phyloP scores from a whole-genome alignment of 108 stramenopile genomes.

The Schizochytrium sp. region DNA sequence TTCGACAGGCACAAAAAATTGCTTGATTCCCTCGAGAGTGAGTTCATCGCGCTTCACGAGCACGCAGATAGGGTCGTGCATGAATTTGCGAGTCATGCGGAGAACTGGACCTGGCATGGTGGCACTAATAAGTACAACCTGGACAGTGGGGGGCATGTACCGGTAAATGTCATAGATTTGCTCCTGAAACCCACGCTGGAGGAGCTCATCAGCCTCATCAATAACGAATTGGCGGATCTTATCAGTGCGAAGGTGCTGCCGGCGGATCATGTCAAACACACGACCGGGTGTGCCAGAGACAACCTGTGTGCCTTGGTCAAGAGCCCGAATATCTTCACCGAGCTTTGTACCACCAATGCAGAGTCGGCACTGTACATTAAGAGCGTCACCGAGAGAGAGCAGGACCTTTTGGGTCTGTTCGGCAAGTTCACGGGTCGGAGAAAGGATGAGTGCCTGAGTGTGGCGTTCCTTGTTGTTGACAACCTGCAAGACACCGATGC shows the following conservation, averaged over 20 bases:
- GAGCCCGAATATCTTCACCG: slow-evolving; percentile 89
- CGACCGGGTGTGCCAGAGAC: slow-evolving; percentile 98
- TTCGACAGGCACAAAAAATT: slow-evolving; percentile 97
- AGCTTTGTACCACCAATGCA: slow-evolving; percentile 97
- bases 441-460: slow-evolving; percentile 91
- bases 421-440: slow-evolving; percentile 96
- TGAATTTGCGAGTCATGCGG: slow-evolving; percentile 97
- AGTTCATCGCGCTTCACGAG: slow-evolving; percentile 98
- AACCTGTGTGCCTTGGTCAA: slow-evolving; percentile 91
- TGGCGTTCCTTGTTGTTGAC: slow-evolving; percentile 83
- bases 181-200: slow-evolving; percentile 96
- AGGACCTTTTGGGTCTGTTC: slow-evolving; percentile 96
- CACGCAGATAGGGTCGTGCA: slow-evolving; percentile 95
- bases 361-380: slow-evolving; percentile 95
- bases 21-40: slow-evolving; percentile 96
- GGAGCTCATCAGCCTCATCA: slow-evolving; percentile 99
- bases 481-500: slow-evolving; percentile 90
- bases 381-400: slow-evolving; percentile 90
- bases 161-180: slow-evolving; percentile 99
- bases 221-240: slow-evolving; percentile 90
- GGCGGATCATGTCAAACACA: slow-evolving; percentile 95
- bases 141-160: slow-evolving; percentile 88
- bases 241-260: slow-evolving; percentile 85
- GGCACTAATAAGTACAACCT: slow-evolving; percentile 94
- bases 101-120: slow-evolving; percentile 94